These are phyloP conservation scores for Magnaporthiopsis incrustans DNA, from an alignment of 2,329 filamentous ascomycete genomes.

Conservation along the genomic window DNA sequence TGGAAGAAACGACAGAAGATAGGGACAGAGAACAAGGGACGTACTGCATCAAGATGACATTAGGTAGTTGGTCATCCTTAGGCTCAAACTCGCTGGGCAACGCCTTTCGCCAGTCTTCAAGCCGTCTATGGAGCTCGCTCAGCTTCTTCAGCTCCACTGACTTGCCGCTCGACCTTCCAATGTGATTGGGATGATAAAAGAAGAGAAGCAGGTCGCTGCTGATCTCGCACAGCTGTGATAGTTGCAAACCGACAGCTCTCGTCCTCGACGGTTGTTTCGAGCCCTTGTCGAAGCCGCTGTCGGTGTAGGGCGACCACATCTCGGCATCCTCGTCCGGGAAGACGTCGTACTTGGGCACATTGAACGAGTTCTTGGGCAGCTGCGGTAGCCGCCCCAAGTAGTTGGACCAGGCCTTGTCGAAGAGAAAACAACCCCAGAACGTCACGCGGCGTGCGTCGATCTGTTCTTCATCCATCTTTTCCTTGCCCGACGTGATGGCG, in stretches of 20 bases:
- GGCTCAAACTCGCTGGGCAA: slow-evolving; percentile 82
- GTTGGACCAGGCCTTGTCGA: slow-evolving; percentile 98
- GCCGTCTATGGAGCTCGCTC: slow-evolving; percentile 78
- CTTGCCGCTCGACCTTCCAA: slow-evolving; percentile 60
- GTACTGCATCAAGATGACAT: slow-evolving; percentile 76
- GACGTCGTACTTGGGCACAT: slow-evolving; percentile 81
- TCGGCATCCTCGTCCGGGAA: slow-evolving; percentile 83
- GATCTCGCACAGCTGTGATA: slow-evolving; percentile 82
- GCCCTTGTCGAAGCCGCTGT: slow-evolving; percentile 66
- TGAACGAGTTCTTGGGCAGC: slow-evolving; percentile 69
- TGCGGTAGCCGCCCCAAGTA: slow-evolving; percentile 90
- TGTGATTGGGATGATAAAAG: slow-evolving; percentile 79
- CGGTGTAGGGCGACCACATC: slow-evolving; percentile 81
- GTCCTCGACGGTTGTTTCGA: slow-evolving; percentile 75
- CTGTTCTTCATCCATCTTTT: slow-evolving; percentile 65
- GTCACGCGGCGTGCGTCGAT: slow-evolving; percentile 85
- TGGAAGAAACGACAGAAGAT: not conserved
- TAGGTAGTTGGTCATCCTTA: slow-evolving; percentile 80
- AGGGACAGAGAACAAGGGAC: slow-evolving; percentile 21
- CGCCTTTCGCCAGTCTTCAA: slow-evolving; percentile 83
- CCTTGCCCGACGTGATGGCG: slow-evolving; percentile 46
- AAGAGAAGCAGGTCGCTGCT: slow-evolving; percentile 81
- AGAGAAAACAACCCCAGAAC: slow-evolving; percentile 97
- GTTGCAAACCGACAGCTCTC: slow-evolving; percentile 71
- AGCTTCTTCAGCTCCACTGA: slow-evolving; percentile 84